Evolutionary conservation across 2,329 filamentous ascomycete species (phyloP).

Genomic region (Ophiosphaerella narmari): DNA sequence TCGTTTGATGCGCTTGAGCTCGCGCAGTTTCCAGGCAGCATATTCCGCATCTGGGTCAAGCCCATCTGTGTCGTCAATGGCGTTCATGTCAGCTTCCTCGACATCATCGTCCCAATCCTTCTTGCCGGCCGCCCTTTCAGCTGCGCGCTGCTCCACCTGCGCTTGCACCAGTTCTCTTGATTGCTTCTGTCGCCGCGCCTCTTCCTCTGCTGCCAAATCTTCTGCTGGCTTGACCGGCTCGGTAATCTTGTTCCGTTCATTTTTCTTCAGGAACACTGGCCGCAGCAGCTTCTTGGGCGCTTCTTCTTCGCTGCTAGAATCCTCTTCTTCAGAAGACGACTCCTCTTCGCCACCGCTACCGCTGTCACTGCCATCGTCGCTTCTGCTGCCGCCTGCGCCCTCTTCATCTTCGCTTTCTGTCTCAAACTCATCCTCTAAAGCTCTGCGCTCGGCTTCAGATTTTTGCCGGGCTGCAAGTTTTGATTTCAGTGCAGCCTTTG

Average conservation of each 20-base stretch:
- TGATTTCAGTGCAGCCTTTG: conserved; percentile 49
- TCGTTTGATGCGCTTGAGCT: conserved; percentile 85
- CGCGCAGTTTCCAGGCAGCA: conserved; percentile 91
- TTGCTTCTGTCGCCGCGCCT: conserved; percentile 67
- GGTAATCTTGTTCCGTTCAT: conserved; percentile 55
- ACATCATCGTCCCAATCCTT: conserved; percentile 81
- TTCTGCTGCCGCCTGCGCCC: conserved; percentile 12
- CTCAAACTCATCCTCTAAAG: conserved; percentile 62
- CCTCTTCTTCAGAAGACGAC: conserved; percentile 53
- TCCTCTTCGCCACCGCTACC: conserved; percentile 28
- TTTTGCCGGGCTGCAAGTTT: conserved; percentile 49
- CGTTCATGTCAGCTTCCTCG: conserved; percentile 68
- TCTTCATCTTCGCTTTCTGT: conserved; percentile 54
- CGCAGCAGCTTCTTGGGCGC: conserved; percentile 61
- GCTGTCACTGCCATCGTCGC: conserved; percentile 17
- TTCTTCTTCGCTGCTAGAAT: conserved; percentile 62
- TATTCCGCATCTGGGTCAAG: conserved; percentile 85
- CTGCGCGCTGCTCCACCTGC: conserved; percentile 81
- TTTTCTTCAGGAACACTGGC: conserved; percentile 71
- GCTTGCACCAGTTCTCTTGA: conserved; percentile 83
- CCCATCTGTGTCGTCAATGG: conserved; percentile 87
- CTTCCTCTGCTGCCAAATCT: conserved; percentile 53
- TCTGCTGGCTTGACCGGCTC: conserved; percentile 43
- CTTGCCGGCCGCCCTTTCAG: conserved; percentile 73
- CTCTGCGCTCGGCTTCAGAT: conserved; percentile 34